These are phyloP conservation scores for Geranium incanum DNA, from an alignment of 441 rosid genomes.

Conservation along the genomic window DNA sequence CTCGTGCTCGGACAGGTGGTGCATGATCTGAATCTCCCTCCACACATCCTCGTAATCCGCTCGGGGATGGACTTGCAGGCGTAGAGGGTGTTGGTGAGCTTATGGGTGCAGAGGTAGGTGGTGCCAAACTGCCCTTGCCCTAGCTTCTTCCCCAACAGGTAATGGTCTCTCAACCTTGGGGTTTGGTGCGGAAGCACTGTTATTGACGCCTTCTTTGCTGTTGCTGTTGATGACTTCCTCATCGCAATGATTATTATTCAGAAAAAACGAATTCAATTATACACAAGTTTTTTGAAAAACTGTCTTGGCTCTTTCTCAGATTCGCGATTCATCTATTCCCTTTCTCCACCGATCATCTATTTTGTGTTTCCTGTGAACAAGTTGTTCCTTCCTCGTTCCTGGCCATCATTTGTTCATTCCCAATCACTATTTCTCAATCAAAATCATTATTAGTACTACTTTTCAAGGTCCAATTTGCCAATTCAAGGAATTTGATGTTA, in stretches of 20 bases:
- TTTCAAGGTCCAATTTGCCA: not conserved
- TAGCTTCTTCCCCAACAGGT: conserved; percentile 73
- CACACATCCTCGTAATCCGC: conserved; percentile 89
- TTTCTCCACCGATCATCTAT: not conserved
- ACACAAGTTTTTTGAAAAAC: not conserved
- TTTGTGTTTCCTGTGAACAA: not conserved
- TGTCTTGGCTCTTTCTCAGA: not conserved
- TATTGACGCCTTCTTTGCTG: no score
- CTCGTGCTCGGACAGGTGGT: conserved; percentile 80
- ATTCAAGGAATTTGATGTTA: not conserved
- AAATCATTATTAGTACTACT: no score
- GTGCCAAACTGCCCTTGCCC: conserved; percentile 99
- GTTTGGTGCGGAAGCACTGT: not conserved
- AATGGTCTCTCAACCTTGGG: conserved; percentile 47
- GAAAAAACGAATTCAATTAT: not conserved
- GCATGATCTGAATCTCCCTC: conserved; percentile 97
- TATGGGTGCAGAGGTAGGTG: conserved; percentile 70
- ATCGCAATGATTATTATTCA: not conserved
- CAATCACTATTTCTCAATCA: not conserved
- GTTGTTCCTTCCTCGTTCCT: not conserved
- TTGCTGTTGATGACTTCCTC: not conserved
- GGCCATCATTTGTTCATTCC: not conserved
- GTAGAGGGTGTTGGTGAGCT: conserved; percentile 46
- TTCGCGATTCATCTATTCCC: not conserved
- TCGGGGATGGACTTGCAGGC: conserved; percentile 85